These are phyloP conservation scores for Fomitopsis pinicola DNA, from an alignment of 1,284 basidiomycete genomes.

Conservation along the genomic window DNA sequence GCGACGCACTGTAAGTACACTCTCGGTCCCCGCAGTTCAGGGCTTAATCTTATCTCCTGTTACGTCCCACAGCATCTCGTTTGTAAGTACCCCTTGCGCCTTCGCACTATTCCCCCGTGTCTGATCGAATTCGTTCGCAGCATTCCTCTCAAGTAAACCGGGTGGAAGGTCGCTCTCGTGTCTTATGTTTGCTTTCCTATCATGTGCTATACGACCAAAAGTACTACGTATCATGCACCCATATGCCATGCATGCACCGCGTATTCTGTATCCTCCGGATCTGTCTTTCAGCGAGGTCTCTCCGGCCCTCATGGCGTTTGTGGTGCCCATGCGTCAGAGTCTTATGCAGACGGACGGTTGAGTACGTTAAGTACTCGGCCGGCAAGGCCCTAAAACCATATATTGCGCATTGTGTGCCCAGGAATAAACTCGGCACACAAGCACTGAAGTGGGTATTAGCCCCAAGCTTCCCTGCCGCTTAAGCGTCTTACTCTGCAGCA, in stretches of 20 bases:
- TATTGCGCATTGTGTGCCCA: too few species aligned
- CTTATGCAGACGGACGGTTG: too few species aligned
- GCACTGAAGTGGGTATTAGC: too few species aligned
- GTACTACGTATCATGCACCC: constrained; percentile 29
- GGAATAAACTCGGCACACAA: too few species aligned
- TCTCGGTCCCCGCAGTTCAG: background rate
- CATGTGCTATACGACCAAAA: constrained; percentile 30
- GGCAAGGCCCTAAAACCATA: too few species aligned
- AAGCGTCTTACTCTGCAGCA: too few species aligned
- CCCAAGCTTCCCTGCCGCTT: too few species aligned
- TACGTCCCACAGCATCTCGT: constrained; percentile 48
- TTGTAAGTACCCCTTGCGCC: constrained; percentile 43
- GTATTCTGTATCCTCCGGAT: background rate
- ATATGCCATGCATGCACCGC: constrained; percentile 13
- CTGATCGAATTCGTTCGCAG: constrained; percentile 29
- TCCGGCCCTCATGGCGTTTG: background rate
- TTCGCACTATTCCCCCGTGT: constrained; percentile 1
- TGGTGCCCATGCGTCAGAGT: too few species aligned
- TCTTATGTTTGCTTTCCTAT: constrained; percentile 20
- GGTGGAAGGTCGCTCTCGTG: constrained; percentile 18
- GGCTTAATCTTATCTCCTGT: constrained; percentile 7
- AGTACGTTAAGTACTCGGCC: too few species aligned
- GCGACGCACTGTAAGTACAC: constrained; percentile 67
- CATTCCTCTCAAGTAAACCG: constrained; percentile 74
- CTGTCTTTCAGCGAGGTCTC: background rate